These are phyloP conservation scores for Melocanna baccifera DNA, from an alignment of 176 grass and related monocot species.

Conservation along the genomic window DNA sequence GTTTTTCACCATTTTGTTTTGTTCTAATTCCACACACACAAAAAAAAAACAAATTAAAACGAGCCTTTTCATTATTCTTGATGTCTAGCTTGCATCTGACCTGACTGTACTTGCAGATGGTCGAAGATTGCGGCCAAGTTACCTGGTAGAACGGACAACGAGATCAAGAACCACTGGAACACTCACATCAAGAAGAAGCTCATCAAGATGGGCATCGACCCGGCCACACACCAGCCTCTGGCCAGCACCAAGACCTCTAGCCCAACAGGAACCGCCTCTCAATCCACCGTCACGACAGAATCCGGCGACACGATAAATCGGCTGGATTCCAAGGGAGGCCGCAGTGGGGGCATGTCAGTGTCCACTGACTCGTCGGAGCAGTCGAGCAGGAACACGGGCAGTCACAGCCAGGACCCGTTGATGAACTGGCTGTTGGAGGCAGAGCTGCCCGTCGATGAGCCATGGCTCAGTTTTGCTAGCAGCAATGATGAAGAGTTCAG, in stretches of 20 bases:
- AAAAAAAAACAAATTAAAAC: neutral
- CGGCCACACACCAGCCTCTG: conserved; percentile 54
- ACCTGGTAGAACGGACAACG: conserved; percentile 77
- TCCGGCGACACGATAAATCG: neutral
- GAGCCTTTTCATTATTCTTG: neutral
- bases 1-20: neutral
- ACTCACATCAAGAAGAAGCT: conserved; percentile 94
- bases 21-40: neutral
- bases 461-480: conserved; percentile 38
- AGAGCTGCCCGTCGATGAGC: conserved; percentile 46
- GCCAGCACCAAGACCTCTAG: neutral
- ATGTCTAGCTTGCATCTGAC: neutral
- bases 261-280: neutral
- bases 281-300: neutral
- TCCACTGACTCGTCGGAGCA: conserved; percentile 20
- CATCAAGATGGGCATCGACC: conserved; percentile 68
- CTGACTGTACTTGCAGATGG: conserved; percentile 43
- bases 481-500: conserved; percentile 3
- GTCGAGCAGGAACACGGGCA: neutral
- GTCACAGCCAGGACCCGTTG: conserved; percentile 13
- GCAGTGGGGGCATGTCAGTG: neutral
- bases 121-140: conserved; percentile 75
- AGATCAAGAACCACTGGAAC: conserved; percentile 97
- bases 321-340: neutral
- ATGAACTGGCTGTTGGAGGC: conserved; percentile 45